Evolutionary conservation across 768 basidiomycete species (phyloP), one percentile per base, ranked within the genome.

Genomic region (Podaxis rugospora): DNA sequence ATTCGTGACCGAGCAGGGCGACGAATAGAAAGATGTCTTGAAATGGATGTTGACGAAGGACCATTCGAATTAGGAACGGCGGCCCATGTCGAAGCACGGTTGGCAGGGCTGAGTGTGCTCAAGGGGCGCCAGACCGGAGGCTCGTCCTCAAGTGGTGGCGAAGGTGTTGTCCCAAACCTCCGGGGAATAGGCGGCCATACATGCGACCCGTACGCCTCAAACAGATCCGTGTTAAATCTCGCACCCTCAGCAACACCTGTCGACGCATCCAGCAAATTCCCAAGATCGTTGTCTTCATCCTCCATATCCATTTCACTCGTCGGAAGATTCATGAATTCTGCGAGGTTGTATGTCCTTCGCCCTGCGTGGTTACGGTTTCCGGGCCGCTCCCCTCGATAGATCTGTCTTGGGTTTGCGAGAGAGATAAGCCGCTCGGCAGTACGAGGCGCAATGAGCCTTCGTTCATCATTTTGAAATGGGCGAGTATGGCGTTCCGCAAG

Each of bases 401-500:
- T 71, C 18, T 84, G 82, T 16, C 79, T 68, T 5, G 80, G 76
- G 13, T 74, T 82, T 1, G 84, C 81, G 57, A 92, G 76, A 55
- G 78, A 73, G 37, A 83, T 83, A 14, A 92, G 73, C 62, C 80
- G 81, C 67, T 82, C 83, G 3, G 84, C 84, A 0, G 91, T 90
- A 52, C 82, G 80, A 49, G 89, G 86, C 23, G 86, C 81, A 55
- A 93, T 85, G 55, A 87, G 78, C 32, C 80, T 76, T 42, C 81
- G 83, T 72, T 92, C 89, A 27, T 74, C 63, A 51, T 71, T 79
- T 49, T 60, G 59, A 27, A 42, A 53, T 4, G 79, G 75, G 23
- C 90, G 83, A 39, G 76, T 78, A 36, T 82, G 82, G 58, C 91
- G 83, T 64, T 92, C 90, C 6, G 90, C 88, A 42, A 92, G 69